phyloP scores from a whole-genome alignment of 345 rosid species.

The Corchorus olitorius region DNA sequence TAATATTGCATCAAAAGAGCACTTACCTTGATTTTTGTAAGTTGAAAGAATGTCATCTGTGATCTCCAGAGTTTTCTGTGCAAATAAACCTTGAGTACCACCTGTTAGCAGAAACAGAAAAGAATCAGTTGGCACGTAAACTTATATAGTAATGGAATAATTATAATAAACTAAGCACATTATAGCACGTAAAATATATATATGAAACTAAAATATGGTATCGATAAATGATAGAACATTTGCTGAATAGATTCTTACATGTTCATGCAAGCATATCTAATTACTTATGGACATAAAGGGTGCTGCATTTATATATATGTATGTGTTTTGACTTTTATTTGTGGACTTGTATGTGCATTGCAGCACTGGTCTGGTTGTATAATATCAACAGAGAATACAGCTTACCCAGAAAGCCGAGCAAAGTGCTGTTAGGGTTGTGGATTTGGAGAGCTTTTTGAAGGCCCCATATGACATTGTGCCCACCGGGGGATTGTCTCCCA shows the following conservation, averaged over 20 bases:
- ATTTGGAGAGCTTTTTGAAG: slow-evolving; percentile 75
- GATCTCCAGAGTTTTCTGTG: slow-evolving; percentile 86
- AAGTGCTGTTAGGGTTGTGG: slow-evolving; percentile 70
- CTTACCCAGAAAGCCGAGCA: slow-evolving; percentile 90
- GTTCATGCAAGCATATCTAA: neutral
- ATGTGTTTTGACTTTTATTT: neutral
- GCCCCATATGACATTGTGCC: slow-evolving; percentile 98
- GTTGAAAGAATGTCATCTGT: slow-evolving; percentile 74
- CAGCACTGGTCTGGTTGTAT: neutral
- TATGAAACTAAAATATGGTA: neutral
- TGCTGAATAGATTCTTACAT: neutral
- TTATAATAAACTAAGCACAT: neutral
- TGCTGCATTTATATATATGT: neutral
- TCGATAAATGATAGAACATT: neutral
- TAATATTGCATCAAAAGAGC: slow-evolving; percentile 13
- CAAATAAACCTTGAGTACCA: slow-evolving; percentile 97
- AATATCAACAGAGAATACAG: slow-evolving; percentile 15
- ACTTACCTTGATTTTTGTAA: slow-evolving; percentile 94
- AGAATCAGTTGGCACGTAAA: neutral
- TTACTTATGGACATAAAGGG: neutral
- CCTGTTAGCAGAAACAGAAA: slow-evolving; percentile 45
- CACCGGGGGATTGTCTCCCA: slow-evolving; percentile 99
- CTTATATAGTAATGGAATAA: neutral
- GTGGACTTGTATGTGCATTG: neutral
- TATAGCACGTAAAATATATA: neutral